Base-by-base conservation (phyloP, 371 early-diverging fungal species). In the Mortierella sp. region DNA sequence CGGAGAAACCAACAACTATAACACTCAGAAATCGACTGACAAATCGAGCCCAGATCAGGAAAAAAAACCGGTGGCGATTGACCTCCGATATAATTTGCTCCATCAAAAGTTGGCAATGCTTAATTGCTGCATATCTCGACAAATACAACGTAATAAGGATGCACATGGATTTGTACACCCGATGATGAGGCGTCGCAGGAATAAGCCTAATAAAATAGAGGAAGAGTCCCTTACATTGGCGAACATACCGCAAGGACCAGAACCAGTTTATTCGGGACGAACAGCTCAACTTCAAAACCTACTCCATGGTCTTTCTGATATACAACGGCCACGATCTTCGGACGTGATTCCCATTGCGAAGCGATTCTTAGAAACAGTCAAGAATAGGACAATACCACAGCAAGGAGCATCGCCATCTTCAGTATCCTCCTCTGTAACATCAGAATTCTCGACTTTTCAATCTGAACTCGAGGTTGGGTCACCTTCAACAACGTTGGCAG, bases 101-200 rank as follows among this genome's bases (percentile, higher is more conserved):
- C 91, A 95, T 67, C 97, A 97, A 88, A 97, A 97, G 65, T 82
- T 97, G 19, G 88, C 92, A 42, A 95, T 97, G 96, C 82, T 97
- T 40, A 96, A 96, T 72, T 95, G 93, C 66, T 96, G 96, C 77
- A 89, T 93, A 42, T 78, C 86, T 19, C 90, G 93, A 42, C 85
- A 87, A 47, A 75, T 84, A 31, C 32, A 42, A 17, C 59, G 68
- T 29, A 69, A 82, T 56, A 82, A 68, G 57, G 81, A 80, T 10
- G 42, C 66, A 1, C 66, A 75, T 0, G 34, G 29, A 26, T 31
- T 60, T 31, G n/a, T 75, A 3, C 65, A 71, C 32, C 65, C 81
- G 15, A 29, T 75, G 3, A 5, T 40, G 23, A 70, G 32, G 28
- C 68, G 66, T 6, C 68, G 40, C 37, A 64, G 51, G 45, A 64